phyloP scores from a whole-genome alignment of 306 rosid species.

The Inga laurina region DNA sequence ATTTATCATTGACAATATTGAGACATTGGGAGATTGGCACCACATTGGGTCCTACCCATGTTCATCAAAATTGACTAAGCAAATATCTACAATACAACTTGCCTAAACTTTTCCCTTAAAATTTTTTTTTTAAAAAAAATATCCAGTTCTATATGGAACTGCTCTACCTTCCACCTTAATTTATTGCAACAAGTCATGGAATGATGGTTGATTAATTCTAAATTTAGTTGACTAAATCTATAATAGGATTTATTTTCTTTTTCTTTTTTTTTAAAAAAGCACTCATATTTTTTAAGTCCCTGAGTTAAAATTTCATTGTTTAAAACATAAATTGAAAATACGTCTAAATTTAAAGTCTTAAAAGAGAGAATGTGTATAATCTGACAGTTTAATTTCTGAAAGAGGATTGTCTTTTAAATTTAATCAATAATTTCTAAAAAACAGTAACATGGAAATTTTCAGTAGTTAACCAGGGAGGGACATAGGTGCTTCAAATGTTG shows the following conservation, averaged over 20 bases:
- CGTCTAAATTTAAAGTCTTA: background rate
- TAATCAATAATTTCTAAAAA: background rate
- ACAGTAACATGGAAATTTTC: background rate
- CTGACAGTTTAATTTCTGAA: background rate
- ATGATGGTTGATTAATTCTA: background rate
- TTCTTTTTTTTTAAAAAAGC: background rate
- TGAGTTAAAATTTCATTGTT: background rate
- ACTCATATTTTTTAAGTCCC: background rate
- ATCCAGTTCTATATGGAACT: background rate
- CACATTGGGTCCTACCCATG: conserved; percentile 5
- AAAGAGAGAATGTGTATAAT: background rate
- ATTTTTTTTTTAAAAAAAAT: background rate
- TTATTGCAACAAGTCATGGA: background rate
- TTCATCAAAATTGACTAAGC: conserved; percentile 13
- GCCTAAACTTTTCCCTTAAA: background rate
- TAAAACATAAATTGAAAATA: background rate
- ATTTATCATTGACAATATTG: background rate
- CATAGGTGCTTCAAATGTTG: background rate
- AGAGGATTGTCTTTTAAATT: background rate
- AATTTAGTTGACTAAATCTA: background rate
- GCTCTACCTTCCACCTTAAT: background rate
- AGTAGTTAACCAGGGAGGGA: background rate
- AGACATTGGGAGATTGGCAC: background rate
- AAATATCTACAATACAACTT: background rate
- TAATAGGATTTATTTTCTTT: background rate